phyloP scores from a whole-genome alignment of 495 filamentous ascomycete genomes.

The Neurospora sp. region DNA sequence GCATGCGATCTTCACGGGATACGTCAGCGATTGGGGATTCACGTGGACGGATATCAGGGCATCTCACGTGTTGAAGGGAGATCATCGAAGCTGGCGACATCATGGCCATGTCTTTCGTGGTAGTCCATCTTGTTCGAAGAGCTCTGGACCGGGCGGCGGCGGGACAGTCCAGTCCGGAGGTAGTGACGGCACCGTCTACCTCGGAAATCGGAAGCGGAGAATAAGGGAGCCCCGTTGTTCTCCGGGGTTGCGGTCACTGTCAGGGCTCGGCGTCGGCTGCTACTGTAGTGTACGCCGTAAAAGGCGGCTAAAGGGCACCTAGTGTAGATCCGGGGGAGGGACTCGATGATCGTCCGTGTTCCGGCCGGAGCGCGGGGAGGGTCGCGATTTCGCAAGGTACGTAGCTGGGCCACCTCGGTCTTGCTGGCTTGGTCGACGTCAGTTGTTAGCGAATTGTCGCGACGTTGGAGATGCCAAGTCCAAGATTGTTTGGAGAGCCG shows the following conservation, averaged over 20 bases:
- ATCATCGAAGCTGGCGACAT: slow-evolving; percentile 35
- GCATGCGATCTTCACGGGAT: slow-evolving; percentile 54
- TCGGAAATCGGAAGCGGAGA: neutral
- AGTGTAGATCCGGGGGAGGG: neutral
- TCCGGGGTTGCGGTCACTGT: neutral
- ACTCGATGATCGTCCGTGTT: neutral
- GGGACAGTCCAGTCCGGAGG: neutral
- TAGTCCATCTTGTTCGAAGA: slow-evolving; percentile 25
- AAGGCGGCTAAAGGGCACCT: neutral
- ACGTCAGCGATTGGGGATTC: slow-evolving; percentile 4
- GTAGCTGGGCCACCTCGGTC: neutral
- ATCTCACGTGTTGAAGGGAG: slow-evolving; percentile 27
- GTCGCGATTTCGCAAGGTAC: neutral
- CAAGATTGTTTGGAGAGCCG: neutral
- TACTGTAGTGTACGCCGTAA: neutral
- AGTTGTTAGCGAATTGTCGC: neutral
- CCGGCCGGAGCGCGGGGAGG: neutral
- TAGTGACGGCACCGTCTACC: neutral
- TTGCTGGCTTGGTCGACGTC: neutral
- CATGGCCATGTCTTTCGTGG: slow-evolving; percentile 34
- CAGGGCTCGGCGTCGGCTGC: neutral
- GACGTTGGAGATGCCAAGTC: neutral
- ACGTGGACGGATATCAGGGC: neutral
- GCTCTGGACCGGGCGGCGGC: neutral
- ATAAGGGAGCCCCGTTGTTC: neutral